Evolutionary conservation across 2,329 filamentous ascomycete genomes (phyloP), one percentile per base, ranked within the genome.

Genomic region (Exophiala viscosa): DNA sequence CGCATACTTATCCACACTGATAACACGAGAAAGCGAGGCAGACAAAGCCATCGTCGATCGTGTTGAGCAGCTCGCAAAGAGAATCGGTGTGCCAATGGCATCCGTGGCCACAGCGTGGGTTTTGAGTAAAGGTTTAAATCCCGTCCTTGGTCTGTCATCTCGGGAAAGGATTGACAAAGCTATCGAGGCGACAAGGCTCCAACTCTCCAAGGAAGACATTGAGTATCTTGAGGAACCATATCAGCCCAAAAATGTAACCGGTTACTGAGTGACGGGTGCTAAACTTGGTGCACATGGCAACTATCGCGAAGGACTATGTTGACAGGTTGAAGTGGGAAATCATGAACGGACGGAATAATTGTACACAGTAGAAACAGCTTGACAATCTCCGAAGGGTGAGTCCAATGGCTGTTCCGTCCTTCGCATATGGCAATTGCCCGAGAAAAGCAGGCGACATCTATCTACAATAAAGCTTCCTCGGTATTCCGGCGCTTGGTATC

Each of bases 61-160:
- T 0, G 78, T 84, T 2, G 74, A 83, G 65, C 79, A 85, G 64
- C 56, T 85, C 13, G 80, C 82, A 0, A 71, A 73, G 54, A 80
- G 81, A 67, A 76, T 76, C 58, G 75, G 73, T 0, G 73, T 79
- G 64, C 79, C 75, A 58, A 86, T 87, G 77, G 78, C 80, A 40
- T 77, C 84, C 48, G 78, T 87, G 13, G 77, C 81, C 1, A 73
- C 84, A 47, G 82, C 82, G 3, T 87, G 85, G 84, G 75, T 78
- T 52, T 69, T 79, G 57, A 72, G 75, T 55, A 70, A 73, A 54
- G 70, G 75, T 32, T 75, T 77, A 5, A 67, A 73, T 28, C 83
- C 82, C 2, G 85, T 87, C 52, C 70, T 84, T 45, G 83, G 84
- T 0, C 72, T 86, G 57, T 78, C 73, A 54, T 84, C 73, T 45